phyloP scores from a whole-genome alignment of 1,284 basidiomycete species.

The Mrakiaceae sp. region DNA sequence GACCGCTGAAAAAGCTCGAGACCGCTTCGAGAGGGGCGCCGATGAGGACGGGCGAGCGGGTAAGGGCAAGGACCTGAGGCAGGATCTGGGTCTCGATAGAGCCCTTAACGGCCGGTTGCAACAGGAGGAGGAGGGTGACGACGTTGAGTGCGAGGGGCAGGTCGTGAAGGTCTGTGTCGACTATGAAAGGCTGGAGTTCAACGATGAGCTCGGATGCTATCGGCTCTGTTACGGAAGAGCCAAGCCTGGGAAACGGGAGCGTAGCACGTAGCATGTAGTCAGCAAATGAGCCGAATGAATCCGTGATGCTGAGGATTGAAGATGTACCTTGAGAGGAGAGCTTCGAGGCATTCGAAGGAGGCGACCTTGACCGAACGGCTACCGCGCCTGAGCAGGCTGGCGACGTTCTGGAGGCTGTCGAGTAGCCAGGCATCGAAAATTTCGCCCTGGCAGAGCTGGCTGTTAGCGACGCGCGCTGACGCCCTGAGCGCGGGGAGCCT shows the following conservation, averaged over 20 bases:
- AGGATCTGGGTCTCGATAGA: constrained; percentile 61
- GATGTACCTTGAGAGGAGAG: constrained; percentile 53
- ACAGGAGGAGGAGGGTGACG: constrained; percentile 55
- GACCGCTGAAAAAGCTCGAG: constrained; percentile 62
- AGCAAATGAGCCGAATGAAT: neutral
- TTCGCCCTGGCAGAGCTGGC: constrained; percentile 32
- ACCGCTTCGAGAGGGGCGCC: constrained; percentile 65
- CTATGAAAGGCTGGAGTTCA: constrained; percentile 63
- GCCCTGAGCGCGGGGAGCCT: constrained; percentile 39
- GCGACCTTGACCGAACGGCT: constrained; percentile 68
- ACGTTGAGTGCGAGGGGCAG: constrained; percentile 63
- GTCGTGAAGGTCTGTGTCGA: constrained; percentile 59
- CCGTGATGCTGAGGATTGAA: constrained; percentile 3
- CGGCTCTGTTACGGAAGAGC: constrained; percentile 48
- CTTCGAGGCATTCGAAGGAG: constrained; percentile 65
- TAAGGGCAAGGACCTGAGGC: constrained; percentile 53
- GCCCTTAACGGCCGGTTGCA: constrained; percentile 58
- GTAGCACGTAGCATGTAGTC: constrained; percentile 6
- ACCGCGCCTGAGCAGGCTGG: constrained; percentile 65
- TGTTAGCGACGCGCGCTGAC: constrained; percentile 37
- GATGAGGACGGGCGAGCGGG: constrained; percentile 65
- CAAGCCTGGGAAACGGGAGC: constrained; percentile 43
- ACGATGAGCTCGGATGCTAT: constrained; percentile 53
- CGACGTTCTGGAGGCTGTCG: constrained; percentile 62
- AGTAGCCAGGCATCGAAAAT: constrained; percentile 62